Evolutionary conservation across 495 filamentous ascomycete species (phyloP).

Genomic region (Trichoderma asperelloides): DNA sequence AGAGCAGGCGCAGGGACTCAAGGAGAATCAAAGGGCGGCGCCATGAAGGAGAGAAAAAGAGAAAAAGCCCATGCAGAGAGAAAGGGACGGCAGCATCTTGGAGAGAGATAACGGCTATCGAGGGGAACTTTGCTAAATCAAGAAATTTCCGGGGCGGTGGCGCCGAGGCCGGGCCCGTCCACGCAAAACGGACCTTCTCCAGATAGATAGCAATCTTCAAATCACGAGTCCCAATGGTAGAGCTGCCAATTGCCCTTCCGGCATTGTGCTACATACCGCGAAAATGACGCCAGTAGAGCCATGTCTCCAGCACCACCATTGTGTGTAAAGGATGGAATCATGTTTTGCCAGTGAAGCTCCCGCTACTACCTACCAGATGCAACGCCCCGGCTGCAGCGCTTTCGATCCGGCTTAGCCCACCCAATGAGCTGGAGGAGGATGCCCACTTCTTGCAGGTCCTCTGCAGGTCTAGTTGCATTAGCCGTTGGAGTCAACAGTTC

Average conservation of each 20-base stretch:
- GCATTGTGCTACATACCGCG: not conserved
- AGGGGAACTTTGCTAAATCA: not conserved
- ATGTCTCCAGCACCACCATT: too few species aligned
- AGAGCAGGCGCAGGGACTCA: not conserved
- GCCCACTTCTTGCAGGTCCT: not conserved
- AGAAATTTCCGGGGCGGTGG: conserved; percentile 5
- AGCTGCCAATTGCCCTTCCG: not conserved
- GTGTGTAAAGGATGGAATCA: too few species aligned
- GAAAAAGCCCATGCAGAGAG: not conserved
- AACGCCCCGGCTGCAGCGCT: not conserved
- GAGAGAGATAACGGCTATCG: conserved; percentile 3
- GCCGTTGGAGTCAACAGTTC: not conserved
- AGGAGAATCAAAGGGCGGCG: not conserved
- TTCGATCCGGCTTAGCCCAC: not conserved
- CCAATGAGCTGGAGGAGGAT: not conserved
- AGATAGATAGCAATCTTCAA: not conserved
- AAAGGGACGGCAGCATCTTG: not conserved
- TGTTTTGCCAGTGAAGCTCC: too few species aligned
- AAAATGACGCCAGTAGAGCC: not conserved
- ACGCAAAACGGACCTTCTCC: not conserved
- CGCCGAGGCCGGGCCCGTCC: not conserved
- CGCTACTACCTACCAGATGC: not conserved
- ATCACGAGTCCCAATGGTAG: not conserved
- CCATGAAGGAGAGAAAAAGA: not conserved
- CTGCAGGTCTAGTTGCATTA: not conserved